phyloP scores from a whole-genome alignment of 2,329 filamentous ascomycete species.

The Diaporthe sp. region DNA sequence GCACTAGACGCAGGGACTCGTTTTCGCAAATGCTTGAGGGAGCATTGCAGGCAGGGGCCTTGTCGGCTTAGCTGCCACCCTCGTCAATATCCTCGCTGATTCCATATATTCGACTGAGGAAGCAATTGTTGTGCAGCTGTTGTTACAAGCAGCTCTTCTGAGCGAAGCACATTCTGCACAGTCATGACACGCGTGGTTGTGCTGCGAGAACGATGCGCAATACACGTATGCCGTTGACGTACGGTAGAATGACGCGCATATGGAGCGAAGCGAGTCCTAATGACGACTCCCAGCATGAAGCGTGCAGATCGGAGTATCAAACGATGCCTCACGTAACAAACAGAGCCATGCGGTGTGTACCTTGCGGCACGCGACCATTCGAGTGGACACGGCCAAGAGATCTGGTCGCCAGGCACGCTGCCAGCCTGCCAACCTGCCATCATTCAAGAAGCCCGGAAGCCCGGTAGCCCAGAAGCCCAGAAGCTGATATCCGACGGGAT shows the following conservation, averaged over 20 bases:
- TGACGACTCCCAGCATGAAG: not conserved
- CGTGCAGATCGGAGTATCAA: not conserved
- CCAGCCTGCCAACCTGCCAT: not conserved
- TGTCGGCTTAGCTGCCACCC: not conserved
- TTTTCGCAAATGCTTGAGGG: not conserved
- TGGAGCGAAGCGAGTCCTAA: not conserved
- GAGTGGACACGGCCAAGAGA: slow-evolving; percentile 25
- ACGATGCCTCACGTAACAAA: not conserved
- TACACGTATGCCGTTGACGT: not conserved
- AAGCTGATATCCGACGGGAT: slow-evolving; percentile 15
- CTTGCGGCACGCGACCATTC: slow-evolving; percentile 12
- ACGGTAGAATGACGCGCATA: not conserved
- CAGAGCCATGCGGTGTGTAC: not conserved
- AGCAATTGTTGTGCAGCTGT: not conserved
- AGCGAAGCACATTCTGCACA: not conserved
- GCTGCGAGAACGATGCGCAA: not conserved
- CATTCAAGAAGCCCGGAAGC: not conserved
- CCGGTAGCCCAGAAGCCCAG: not conserved
- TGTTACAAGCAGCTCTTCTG: not conserved
- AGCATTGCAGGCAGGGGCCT: not conserved
- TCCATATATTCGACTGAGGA: not conserved
- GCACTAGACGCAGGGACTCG: not conserved
- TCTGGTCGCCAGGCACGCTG: not conserved
- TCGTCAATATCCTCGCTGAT: not conserved
- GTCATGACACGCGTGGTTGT: not conserved